Base-by-base conservation (phyloP, 768 basidiomycete genomes). In the Clavulina sp. region DNA sequence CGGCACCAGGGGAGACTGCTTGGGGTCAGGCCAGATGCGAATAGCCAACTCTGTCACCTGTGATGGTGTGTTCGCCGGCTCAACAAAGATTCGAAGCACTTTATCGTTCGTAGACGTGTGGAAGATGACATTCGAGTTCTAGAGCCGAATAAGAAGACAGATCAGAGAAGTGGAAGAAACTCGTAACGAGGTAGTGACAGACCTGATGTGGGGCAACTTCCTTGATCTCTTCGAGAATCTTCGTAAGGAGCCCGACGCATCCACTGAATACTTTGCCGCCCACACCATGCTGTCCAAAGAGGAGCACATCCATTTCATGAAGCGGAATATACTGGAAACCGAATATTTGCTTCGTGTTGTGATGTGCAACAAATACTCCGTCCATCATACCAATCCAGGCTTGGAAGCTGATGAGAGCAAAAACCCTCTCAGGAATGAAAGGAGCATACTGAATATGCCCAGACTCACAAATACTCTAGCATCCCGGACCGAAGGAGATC, bases 351-450 rank as follows among this genome's bases (percentile, higher is more conserved):
- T 76, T 75, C 0, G 86, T 92, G 56, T 93, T 95, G 60, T 88
- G 85, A 60, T 84, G 87, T 21, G 86, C 80, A 34, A 88, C 77
- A 54, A 89, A 71, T 5, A 96, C 81, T 16, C 93, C 93, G 60
- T 95, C 91, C 93, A 97, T 97, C 61, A 81, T 78, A 5, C 93
- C 93, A 55, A 99, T 97, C 3, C 93, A 80, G 2, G 76, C 92
- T 71, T 99, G 93, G 68, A 97, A 82, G 57, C 86, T 89, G 18
- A 52, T 36, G 40, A 38, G 34, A 34, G 41, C 48, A 30, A 49
- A 30, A 26, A 33, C 48, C 13, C n/a, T n/a, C 7, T 49, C 24
- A 49, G n/a, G n/a, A n/a, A n/a, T n/a, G n/a, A n/a, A n/a, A 49
- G 7, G 7, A 1, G 7, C 48, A 49, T 46, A 33, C 13, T 30